phyloP scores from a whole-genome alignment of 352 stramenopile genomes.

The Pythium phragmitis region DNA sequence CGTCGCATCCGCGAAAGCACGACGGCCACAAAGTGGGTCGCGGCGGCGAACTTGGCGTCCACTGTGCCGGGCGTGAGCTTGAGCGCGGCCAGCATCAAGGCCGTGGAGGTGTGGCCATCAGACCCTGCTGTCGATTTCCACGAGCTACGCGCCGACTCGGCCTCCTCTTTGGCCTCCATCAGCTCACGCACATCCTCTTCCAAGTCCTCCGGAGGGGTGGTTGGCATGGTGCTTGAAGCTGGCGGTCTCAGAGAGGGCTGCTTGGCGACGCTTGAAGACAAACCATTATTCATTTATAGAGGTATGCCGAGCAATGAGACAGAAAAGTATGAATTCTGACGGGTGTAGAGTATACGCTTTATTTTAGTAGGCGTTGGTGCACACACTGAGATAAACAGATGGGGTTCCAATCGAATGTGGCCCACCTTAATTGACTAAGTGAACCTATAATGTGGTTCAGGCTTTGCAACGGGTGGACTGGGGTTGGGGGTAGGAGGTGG shows the following conservation, averaged over 20 bases:
- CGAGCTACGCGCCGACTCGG: background rate
- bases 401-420: background rate
- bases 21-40: constrained; percentile 54
- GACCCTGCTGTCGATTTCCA: background rate
- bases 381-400: background rate
- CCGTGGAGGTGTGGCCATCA: background rate
- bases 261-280: constrained; percentile 20
- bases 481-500: background rate
- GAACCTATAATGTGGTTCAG: background rate
- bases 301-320: background rate
- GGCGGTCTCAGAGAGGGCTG: background rate
- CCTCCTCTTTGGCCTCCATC: constrained; percentile 20
- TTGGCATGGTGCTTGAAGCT: constrained; percentile 6
- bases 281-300: constrained; percentile 5
- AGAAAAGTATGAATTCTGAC: background rate
- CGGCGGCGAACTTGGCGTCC: constrained; percentile 34
- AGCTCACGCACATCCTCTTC: constrained; percentile 40
- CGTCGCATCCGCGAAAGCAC: constrained; percentile 55
- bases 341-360: background rate
- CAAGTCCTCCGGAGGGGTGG: constrained; percentile 7
- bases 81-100: constrained; percentile 19
- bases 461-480: constrained; percentile 7
- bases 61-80: constrained; percentile 14
- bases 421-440: constrained; percentile 8
- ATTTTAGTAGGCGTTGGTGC: background rate